phyloP scores from a whole-genome alignment of 1,284 basidiomycete species.

The Cryptococcus amylolentus region DNA sequence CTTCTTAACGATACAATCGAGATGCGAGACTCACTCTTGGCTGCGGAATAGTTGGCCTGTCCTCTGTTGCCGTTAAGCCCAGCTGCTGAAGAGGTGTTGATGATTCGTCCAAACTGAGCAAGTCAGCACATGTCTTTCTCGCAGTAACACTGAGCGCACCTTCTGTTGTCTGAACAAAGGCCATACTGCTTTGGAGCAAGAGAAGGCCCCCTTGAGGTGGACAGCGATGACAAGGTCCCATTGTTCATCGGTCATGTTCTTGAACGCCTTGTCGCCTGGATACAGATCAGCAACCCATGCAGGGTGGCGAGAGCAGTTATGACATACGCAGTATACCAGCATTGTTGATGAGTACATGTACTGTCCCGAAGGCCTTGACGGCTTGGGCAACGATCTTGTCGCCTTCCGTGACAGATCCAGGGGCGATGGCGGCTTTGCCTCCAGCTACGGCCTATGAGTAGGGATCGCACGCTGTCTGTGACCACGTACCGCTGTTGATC shows the following conservation, averaged over 20 bases:
- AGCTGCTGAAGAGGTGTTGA: slow-evolving; percentile 77
- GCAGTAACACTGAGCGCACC: slow-evolving; percentile 23
- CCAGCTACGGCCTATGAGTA: slow-evolving; percentile 58
- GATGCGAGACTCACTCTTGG: slow-evolving; percentile 44
- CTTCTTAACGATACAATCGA: neutral
- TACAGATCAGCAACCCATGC: slow-evolving; percentile 4
- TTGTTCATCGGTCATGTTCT: slow-evolving; percentile 83
- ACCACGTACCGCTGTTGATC: slow-evolving; percentile 68
- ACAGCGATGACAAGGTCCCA: slow-evolving; percentile 85
- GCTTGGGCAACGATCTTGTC: slow-evolving; percentile 78
- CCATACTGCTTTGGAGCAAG: slow-evolving; percentile 97
- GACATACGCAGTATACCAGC: slow-evolving; percentile 82
- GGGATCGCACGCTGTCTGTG: neutral
- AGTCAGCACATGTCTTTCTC: neutral
- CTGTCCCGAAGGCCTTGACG: slow-evolving; percentile 76
- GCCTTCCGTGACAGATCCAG: slow-evolving; percentile 85
- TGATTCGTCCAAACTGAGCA: slow-evolving; percentile 70
- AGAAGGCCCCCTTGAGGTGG: slow-evolving; percentile 90
- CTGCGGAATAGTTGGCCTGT: slow-evolving; percentile 74
- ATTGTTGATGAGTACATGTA: slow-evolving; percentile 90
- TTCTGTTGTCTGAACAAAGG: slow-evolving; percentile 92
- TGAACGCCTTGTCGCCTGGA: slow-evolving; percentile 61
- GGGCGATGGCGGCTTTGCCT: slow-evolving; percentile 81
- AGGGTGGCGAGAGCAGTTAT: neutral
- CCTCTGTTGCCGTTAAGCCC: slow-evolving; percentile 79